Conservation (phyloP, 1,284 basidiomycete genomes). For the Omphalotus olearius region DNA sequence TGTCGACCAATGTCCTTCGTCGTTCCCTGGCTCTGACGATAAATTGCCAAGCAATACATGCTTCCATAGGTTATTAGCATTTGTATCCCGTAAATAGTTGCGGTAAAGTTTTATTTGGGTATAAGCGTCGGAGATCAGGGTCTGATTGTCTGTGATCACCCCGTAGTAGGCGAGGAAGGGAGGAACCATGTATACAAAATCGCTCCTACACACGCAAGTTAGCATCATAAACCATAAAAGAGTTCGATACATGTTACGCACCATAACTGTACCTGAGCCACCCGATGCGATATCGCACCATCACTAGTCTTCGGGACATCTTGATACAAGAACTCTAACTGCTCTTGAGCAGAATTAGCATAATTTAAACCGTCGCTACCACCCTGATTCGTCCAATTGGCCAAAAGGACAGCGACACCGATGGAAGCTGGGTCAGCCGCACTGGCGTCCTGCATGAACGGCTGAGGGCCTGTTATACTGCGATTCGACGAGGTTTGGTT, state of each 20-base stretch:
- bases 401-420: constrained; percentile 76
- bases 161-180: constrained; percentile 93
- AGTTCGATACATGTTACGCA: constrained; percentile 25
- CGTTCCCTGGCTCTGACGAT: constrained; percentile 29
- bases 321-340: constrained; percentile 69
- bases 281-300: constrained; percentile 81
- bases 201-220: constrained; percentile 45
- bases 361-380: constrained; percentile 43
- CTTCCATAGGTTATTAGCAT: constrained; percentile 56
- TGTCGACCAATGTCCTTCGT: constrained; percentile 72
- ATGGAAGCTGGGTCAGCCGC: constrained; percentile 83
- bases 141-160: constrained; percentile 60
- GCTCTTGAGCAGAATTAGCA: constrained; percentile 59
- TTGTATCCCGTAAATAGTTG: constrained; percentile 47
- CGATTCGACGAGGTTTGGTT: constrained; percentile 37
- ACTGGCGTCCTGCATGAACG: constrained; percentile 46
- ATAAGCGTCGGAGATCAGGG: constrained; percentile 68
- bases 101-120: constrained; percentile 81
- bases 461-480: constrained; percentile 41
- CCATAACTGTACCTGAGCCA: constrained; percentile 67
- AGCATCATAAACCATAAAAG: background rate
- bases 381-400: constrained; percentile 62
- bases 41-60: constrained; percentile 59
- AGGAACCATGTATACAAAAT: constrained; percentile 86
- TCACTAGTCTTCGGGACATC: constrained; percentile 64